A percentile compares a stretch with the other conserved stretches of the same genome.
Conservation (phyloP, 768 basidiomycete species). For the Lactarius trivialis region DNA sequence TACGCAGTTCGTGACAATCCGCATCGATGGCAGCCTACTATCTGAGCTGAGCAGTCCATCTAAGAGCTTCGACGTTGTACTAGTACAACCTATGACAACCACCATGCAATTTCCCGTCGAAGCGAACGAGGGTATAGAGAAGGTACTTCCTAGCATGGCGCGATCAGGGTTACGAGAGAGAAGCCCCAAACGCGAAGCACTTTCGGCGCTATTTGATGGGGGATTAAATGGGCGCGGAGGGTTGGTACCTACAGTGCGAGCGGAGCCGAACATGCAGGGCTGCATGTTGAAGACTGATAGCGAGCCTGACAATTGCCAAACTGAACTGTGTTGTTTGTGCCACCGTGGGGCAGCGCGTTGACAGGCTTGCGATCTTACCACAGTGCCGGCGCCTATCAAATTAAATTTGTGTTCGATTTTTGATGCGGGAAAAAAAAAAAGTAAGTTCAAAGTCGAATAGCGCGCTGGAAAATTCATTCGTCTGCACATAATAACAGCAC, state of each 20-base stretch:
- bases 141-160: background rate
- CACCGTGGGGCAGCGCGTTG: background rate
- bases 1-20: background rate
- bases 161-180: background rate
- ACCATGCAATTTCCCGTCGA: background rate
- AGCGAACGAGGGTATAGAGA: background rate
- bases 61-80: background rate
- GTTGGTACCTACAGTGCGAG: background rate
- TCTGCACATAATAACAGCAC: background rate
- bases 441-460: background rate
- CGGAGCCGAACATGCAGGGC: constrained; percentile 6
- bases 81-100: background rate
- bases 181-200: background rate
- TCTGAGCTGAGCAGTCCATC: background rate
- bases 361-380: background rate
- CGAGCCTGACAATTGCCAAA: background rate
- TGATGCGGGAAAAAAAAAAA: background rate
- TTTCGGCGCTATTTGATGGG: background rate
- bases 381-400: background rate
- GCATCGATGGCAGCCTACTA: background rate
- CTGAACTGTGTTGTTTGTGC: background rate
- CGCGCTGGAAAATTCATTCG: background rate
- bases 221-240: background rate
- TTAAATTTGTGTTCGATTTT: background rate
- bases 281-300: background rate